Conservation (phyloP, 2,329 filamentous ascomycete species). For the Cordyceps militaris region DNA sequence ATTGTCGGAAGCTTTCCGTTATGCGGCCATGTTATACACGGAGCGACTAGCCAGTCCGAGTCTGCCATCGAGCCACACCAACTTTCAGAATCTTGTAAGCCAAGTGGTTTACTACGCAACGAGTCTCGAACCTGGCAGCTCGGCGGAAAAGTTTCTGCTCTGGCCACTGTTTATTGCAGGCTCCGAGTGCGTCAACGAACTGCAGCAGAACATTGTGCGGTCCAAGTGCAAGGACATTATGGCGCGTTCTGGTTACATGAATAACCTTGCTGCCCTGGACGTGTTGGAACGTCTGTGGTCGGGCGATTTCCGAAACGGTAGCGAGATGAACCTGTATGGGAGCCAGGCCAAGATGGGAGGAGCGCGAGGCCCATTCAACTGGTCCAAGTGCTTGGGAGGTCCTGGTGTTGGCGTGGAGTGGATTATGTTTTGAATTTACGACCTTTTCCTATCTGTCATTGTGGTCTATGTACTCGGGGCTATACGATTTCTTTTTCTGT, state of each 20-base stretch:
- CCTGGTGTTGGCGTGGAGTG: slow-evolving; percentile 54
- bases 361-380: slow-evolving; percentile 48
- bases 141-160: slow-evolving; percentile 79
- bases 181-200: slow-evolving; percentile 77
- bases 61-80: slow-evolving; percentile 63
- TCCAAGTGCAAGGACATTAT: slow-evolving; percentile 80
- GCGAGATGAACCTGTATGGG: slow-evolving; percentile 26
- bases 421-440: slow-evolving; percentile 54
- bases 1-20: slow-evolving; percentile 84
- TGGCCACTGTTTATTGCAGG: slow-evolving; percentile 92
- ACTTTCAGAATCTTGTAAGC: slow-evolving; percentile 76
- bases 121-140: slow-evolving; percentile 63
- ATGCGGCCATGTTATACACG: slow-evolving; percentile 81
- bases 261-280: slow-evolving; percentile 80
- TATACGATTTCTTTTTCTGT: background rate
- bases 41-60: slow-evolving; percentile 77
- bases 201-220: slow-evolving; percentile 72
- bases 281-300: slow-evolving; percentile 81
- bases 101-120: slow-evolving; percentile 79
- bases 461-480: slow-evolving; percentile 16
- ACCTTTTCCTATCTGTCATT: background rate
- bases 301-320: slow-evolving; percentile 37
- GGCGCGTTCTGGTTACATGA: slow-evolving; percentile 84
- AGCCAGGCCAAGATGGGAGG: slow-evolving; percentile 27
- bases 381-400: slow-evolving; percentile 50